phyloP scores from a whole-genome alignment of 202 grass and related monocot genomes.

The Setaria viridis region DNA sequence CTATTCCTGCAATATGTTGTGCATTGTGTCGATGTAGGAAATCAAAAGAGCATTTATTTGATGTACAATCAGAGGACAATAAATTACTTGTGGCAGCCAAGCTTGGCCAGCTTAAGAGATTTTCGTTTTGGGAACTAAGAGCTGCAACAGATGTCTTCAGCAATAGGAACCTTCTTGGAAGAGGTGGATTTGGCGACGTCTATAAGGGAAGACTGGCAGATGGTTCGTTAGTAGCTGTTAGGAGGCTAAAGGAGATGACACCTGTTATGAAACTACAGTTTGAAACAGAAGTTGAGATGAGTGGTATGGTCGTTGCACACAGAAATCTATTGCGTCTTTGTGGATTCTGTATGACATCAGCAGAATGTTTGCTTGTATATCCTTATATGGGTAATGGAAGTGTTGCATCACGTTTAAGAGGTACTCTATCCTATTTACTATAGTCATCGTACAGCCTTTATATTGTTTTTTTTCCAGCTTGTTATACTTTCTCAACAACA shows the following conservation, averaged over 20 bases:
- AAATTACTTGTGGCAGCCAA: too few relatives aligned
- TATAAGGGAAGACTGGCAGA: background rate
- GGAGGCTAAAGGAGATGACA: background rate
- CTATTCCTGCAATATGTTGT: background rate
- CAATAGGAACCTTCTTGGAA: background rate
- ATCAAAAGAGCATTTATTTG: too few relatives aligned
- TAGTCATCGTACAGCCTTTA: background rate
- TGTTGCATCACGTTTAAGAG: background rate
- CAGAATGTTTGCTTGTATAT: background rate
- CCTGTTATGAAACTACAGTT: background rate
- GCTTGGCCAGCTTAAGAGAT: background rate
- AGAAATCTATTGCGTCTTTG: background rate
- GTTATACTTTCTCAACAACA: background rate
- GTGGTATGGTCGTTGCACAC: background rate
- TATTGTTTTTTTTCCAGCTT: background rate
- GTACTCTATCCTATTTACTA: background rate
- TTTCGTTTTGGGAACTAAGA: background rate
- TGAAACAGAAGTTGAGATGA: background rate
- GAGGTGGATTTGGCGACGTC: background rate
- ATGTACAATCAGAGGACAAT: too few relatives aligned
- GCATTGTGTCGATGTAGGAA: too few relatives aligned
- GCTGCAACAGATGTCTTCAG: background rate
- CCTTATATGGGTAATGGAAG: background rate
- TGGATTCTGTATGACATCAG: background rate
- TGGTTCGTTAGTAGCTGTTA: background rate